Evolutionary conservation across 805 yeast genomes (phyloP).

Genomic region (Cyberlindnera maritima): DNA sequence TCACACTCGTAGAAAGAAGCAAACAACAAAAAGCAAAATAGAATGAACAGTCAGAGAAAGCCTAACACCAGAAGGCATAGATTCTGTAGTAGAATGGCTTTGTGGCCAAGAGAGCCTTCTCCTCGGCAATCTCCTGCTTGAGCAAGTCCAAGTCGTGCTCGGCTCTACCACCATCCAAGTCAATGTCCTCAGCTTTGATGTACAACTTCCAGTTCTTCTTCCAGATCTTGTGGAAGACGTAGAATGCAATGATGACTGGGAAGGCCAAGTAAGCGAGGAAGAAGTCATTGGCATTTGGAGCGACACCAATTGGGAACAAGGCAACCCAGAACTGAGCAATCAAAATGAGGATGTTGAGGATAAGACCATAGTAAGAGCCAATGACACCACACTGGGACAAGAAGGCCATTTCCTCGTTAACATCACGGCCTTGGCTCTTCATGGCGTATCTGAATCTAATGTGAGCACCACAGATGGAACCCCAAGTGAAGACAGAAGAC

Average conservation of each 20-base stretch:
- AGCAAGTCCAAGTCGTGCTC: conserved; percentile 56
- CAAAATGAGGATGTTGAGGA: conserved; percentile 58
- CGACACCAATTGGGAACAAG: conserved; percentile 32
- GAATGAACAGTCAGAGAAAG: neutral
- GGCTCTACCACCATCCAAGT: conserved; percentile 62
- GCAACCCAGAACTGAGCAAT: conserved; percentile 84
- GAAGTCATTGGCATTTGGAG: conserved; percentile 31
- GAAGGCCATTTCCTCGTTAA: conserved; percentile 64
- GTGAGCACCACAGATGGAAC: conserved; percentile 65
- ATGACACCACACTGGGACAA: conserved; percentile 64
- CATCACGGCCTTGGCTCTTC: conserved; percentile 58
- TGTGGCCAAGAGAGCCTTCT: conserved; percentile 46
- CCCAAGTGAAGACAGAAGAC: conserved; percentile 80
- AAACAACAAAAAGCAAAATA: neutral
- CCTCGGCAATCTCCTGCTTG: conserved; percentile 54
- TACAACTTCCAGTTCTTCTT: conserved; percentile 38
- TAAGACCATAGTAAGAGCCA: conserved; percentile 65
- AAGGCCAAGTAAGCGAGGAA: conserved; percentile 41
- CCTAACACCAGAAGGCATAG: conserved; percentile 51
- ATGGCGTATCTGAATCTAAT: conserved; percentile 62
- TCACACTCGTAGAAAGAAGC: neutral
- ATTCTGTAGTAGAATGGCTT: conserved; percentile 45
- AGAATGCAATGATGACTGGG: conserved; percentile 38
- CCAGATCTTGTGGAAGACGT: conserved; percentile 41
- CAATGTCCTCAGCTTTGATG: conserved; percentile 48